phyloP scores from a whole-genome alignment of 2,329 filamentous ascomycete species.

The Aspergillus bombycis region DNA sequence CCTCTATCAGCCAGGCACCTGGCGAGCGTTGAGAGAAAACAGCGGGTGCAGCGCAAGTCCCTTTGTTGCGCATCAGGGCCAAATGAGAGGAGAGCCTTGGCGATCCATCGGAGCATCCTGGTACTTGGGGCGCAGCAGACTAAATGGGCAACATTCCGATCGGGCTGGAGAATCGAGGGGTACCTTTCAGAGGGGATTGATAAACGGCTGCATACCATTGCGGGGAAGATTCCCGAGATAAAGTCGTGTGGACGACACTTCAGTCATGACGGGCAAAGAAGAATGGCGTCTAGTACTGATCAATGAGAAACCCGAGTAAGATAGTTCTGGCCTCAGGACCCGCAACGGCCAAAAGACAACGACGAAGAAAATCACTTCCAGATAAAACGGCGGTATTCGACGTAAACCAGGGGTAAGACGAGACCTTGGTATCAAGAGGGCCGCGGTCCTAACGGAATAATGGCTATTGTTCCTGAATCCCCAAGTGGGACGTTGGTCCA shows the following conservation, averaged over 20 bases:
- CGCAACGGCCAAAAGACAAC: conserved; percentile 1
- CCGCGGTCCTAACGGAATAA: conserved; percentile 7
- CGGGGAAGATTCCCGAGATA: conserved; percentile 98
- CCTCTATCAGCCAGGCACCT: conserved; percentile 5
- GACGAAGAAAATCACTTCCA: background rate
- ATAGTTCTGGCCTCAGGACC: conserved; percentile 8
- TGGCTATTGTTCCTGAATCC: conserved; percentile 11
- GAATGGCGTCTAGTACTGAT: conserved; percentile 2
- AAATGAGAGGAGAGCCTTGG: conserved; percentile 16
- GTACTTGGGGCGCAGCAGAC: conserved; percentile 13
- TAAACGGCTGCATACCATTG: conserved; percentile 70
- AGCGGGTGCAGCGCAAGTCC: conserved; percentile 6
- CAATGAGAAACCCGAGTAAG: conserved; percentile 6
- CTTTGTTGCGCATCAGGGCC: conserved; percentile 12
- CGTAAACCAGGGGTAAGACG: background rate
- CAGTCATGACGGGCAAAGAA: conserved; percentile 61
- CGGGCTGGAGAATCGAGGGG: conserved; percentile 20
- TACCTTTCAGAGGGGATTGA: conserved; percentile 32
- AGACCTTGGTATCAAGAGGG: conserved; percentile 10
- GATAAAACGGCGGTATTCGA: background rate
- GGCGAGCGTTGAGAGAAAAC: conserved; percentile 8
- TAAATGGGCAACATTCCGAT: conserved; percentile 23
- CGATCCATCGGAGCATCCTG: conserved; percentile 21
- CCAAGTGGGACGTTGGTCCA: conserved; percentile 10
- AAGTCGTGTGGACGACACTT: conserved; percentile 92